Percentiles rank a stretch among this genome's conserved stretches.
Conservation (phyloP, 352 stramenopile species). For the Phytopythium vexans region DNA sequence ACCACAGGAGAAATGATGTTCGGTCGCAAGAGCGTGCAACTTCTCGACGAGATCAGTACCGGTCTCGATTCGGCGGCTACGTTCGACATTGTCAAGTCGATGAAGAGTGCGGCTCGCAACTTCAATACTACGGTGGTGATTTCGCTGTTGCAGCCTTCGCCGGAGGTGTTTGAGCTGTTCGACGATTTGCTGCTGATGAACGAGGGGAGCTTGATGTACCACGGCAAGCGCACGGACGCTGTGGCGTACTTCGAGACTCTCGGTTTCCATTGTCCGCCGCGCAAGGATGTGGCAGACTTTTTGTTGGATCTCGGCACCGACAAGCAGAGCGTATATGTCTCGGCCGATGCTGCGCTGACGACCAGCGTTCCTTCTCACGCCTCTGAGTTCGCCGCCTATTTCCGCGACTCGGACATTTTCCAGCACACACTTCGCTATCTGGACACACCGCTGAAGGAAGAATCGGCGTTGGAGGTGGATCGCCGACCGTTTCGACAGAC, state of each 20-base stretch:
- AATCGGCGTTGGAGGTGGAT: no score
- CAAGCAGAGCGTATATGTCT: no score
- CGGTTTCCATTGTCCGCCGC: conserved; percentile 35
- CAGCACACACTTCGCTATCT: conserved; percentile 46
- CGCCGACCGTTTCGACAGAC: conserved; percentile 42
- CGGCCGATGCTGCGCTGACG: no score
- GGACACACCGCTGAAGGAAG: no score
- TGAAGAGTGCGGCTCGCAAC: conserved; percentile 48
- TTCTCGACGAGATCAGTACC: conserved; percentile 83
- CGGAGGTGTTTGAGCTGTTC: conserved; percentile 54
- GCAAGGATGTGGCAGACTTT: conserved; percentile 29
- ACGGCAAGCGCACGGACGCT: conserved; percentile 35
- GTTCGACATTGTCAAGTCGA: conserved; percentile 82
- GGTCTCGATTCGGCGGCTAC: conserved; percentile 24
- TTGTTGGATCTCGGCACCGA: conserved; percentile 29
- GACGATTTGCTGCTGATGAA: conserved; percentile 54
- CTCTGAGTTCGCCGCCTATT: conserved; percentile 48
- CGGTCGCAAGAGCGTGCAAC: conserved; percentile 56
- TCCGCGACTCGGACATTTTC: conserved; percentile 45
- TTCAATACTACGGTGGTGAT: conserved; percentile 48
- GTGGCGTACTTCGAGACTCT: conserved; percentile 51
- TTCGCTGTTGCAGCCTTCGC: conserved; percentile 37
- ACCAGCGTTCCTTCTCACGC: no score
- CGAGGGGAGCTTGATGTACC: conserved; percentile 49
- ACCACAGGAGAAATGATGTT: conserved; percentile 83